Conservation (phyloP, 106 monocot genomes). For the Apostasia ramifera region DNA sequence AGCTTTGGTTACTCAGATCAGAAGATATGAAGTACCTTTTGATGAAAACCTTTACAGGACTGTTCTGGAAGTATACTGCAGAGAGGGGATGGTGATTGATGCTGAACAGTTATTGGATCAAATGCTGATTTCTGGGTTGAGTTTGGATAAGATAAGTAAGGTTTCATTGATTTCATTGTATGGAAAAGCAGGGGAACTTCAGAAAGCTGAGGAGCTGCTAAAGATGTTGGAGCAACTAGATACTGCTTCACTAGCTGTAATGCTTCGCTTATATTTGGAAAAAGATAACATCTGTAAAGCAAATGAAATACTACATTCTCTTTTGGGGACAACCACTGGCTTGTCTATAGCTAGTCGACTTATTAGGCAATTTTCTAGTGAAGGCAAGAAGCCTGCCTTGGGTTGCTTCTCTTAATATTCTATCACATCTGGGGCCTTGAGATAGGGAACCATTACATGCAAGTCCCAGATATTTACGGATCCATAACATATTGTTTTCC, state of each 20-base stretch:
- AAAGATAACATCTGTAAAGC: conserved; percentile 33
- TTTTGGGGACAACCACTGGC: conserved; percentile 44
- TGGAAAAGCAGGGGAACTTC: conserved; percentile 52
- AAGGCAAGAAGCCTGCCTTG: conserved; percentile 45
- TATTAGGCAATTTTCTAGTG: conserved; percentile 67
- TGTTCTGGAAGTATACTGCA: conserved; percentile 62
- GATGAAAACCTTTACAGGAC: conserved; percentile 63
- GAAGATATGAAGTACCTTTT: conserved; percentile 39
- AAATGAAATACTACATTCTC: conserved; percentile 38
- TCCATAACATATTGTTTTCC: too few relatives aligned
- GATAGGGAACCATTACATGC: too few relatives aligned
- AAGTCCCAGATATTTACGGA: too few relatives aligned
- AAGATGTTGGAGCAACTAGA: conserved; percentile 52
- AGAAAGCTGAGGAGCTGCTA: conserved; percentile 56
- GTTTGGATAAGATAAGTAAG: conserved; percentile 44
- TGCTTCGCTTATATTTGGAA: conserved; percentile 61
- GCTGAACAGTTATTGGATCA: conserved; percentile 57
- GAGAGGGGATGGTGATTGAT: conserved; percentile 51
- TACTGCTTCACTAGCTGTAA: conserved; percentile 37
- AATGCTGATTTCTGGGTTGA: conserved; percentile 46
- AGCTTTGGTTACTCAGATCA: conserved; percentile 48
- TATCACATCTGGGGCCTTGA: background rate
- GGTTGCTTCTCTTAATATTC: background rate
- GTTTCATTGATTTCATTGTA: conserved; percentile 65
- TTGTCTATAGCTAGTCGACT: conserved; percentile 49